Conservation (phyloP, 257 asterid species). For the Thymus mandschuricus region DNA sequence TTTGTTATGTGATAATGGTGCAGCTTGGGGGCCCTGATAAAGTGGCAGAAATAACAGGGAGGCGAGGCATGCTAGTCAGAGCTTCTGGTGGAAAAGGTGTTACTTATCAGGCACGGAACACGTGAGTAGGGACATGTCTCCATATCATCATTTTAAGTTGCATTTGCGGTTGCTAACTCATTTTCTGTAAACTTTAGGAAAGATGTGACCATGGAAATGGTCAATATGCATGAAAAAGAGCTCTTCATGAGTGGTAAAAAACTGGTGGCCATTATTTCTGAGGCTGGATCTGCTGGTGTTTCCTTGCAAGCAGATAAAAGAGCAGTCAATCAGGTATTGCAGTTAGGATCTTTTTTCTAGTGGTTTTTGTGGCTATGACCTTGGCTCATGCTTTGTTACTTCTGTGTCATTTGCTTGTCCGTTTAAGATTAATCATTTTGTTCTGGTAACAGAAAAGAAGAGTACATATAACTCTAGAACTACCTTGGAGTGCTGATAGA, state of each 20-base stretch:
- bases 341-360: slow-evolving; percentile 19
- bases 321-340: slow-evolving; percentile 83
- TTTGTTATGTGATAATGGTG: slow-evolving; percentile 33
- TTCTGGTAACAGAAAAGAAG: slow-evolving; percentile 77
- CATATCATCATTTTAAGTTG: slow-evolving; percentile 23
- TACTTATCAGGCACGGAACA: slow-evolving; percentile 91
- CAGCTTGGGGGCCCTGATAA: slow-evolving; percentile 98
- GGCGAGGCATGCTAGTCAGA: slow-evolving; percentile 96
- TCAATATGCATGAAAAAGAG: slow-evolving; percentile 96
- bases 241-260: slow-evolving; percentile 95
- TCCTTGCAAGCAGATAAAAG: slow-evolving; percentile 99
- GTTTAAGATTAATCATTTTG: slow-evolving; percentile 32
- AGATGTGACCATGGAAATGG: slow-evolving; percentile 98
- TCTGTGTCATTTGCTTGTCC: slow-evolving; percentile 29
- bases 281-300: slow-evolving; percentile 99
- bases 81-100: slow-evolving; percentile 93
- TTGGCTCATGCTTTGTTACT: slow-evolving; percentile 17
- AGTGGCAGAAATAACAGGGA: slow-evolving; percentile 97
- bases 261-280: slow-evolving; percentile 90
- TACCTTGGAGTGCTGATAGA: slow-evolving; percentile 99
- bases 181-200: slow-evolving; percentile 55
- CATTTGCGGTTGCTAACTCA: slow-evolving; percentile 33
- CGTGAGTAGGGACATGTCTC: slow-evolving; percentile 64
- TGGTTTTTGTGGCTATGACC: slow-evolving; percentile 18
- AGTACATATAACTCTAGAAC: slow-evolving; percentile 94